Conservation (phyloP, 2,329 filamentous ascomycete species). For the Fusarium guadeloupense region DNA sequence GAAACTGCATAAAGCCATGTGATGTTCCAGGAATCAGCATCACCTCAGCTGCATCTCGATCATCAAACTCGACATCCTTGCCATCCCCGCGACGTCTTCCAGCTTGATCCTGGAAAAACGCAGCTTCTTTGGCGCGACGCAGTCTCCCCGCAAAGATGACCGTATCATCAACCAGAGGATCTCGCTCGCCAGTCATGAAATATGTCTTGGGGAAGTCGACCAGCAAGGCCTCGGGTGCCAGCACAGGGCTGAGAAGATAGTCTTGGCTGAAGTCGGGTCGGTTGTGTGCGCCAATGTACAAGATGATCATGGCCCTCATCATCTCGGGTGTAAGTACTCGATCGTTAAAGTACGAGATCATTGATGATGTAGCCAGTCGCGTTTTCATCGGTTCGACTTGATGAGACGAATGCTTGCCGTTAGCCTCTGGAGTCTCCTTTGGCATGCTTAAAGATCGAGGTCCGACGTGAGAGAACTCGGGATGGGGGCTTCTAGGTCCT, state of each 20-base stretch:
- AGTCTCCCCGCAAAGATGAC: constrained; percentile 93
- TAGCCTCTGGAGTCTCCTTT: constrained; percentile 26
- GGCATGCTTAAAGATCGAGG: constrained; percentile 47
- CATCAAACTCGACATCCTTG: constrained; percentile 51
- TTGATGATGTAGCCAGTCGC: constrained; percentile 91
- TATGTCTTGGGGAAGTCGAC: constrained; percentile 93
- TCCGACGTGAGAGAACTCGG: constrained; percentile 61
- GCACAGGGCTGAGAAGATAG: constrained; percentile 87
- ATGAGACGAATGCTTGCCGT: constrained; percentile 54
- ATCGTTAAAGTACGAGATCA: constrained; percentile 98
- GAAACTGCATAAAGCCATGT: constrained; percentile 95
- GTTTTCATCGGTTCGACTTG: constrained; percentile 74
- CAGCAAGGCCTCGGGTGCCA: constrained; percentile 86
- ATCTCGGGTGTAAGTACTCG: constrained; percentile 94
- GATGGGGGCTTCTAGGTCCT: constrained; percentile 50
- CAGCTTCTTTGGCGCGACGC: constrained; percentile 77
- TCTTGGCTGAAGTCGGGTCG: constrained; percentile 92
- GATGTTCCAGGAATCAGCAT: constrained; percentile 87
- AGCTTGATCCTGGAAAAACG: constrained; percentile 27
- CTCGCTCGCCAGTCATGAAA: constrained; percentile 92
- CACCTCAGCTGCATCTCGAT: constrained; percentile 69
- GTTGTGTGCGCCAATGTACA: constrained; percentile 94
- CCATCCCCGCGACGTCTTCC: constrained; percentile 12
- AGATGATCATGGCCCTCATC: constrained; percentile 99
- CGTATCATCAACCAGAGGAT: constrained; percentile 95